A percentile compares a stretch with the other conserved stretches of the same genome.
Conservation (phyloP, 306 rosid genomes). For the Quillaja saponaria region DNA sequence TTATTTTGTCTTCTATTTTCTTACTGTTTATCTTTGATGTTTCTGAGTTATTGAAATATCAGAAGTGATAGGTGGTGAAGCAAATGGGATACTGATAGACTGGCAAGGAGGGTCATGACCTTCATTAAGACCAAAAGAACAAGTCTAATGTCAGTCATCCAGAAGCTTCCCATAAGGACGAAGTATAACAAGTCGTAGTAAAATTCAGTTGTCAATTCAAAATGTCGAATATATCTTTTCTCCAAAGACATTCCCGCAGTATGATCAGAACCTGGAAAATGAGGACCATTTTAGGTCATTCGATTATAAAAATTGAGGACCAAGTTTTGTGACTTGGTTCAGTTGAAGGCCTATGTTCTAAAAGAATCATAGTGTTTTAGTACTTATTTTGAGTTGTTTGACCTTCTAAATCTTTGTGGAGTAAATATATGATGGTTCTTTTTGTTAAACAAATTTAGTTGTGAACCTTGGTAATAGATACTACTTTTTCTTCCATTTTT, state of each 20-base stretch:
- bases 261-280: no score
- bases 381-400: neutral
- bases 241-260: no score
- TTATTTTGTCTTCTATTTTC: neutral
- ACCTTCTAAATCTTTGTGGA: conserved; percentile 11
- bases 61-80: conserved; percentile 5
- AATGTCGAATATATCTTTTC: no score
- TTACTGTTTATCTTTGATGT: conserved; percentile 12
- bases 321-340: no score
- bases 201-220: no score
- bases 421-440: conserved; percentile 1
- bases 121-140: neutral
- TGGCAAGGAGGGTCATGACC: conserved; percentile 9
- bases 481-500: no score
- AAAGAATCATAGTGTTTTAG: no score
- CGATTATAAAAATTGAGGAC: no score
- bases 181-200: no score
- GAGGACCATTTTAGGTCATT: no score
- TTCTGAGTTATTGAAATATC: conserved; percentile 5
- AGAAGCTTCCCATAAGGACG: neutral
- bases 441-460: conserved; percentile 15
- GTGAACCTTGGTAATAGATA: neutral
- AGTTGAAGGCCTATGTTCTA: no score
- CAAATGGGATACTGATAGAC: neutral
- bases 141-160: neutral